Percentiles rank a stretch among this genome's conserved stretches.
These are phyloP conservation scores for Bauhinia variegata DNA, from an alignment of 306 rosid genomes.

Conservation along the genomic window DNA sequence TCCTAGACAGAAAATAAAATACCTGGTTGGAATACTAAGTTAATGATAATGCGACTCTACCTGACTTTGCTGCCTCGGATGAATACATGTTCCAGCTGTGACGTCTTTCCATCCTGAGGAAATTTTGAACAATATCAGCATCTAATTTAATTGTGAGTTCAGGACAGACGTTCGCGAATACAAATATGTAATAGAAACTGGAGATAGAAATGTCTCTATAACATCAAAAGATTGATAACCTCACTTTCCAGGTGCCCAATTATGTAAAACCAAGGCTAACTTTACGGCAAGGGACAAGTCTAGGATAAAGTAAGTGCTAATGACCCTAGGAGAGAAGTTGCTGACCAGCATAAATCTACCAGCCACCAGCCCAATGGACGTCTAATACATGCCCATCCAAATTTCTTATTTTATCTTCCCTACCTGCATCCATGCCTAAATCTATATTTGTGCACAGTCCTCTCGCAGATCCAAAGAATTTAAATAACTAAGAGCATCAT, in stretches of 20 bases:
- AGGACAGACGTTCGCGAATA: constrained; percentile 3
- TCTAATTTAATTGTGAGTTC: constrained; percentile 14
- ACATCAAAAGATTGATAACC: background rate
- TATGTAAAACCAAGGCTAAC: background rate
- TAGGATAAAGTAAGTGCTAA: background rate
- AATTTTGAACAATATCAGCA: constrained; percentile 29
- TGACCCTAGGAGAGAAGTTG: background rate
- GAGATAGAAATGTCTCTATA: constrained; percentile 11
- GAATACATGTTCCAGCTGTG: constrained; percentile 96
- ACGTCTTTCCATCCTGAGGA: constrained; percentile 84
- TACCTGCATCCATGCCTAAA: too few relatives aligned
- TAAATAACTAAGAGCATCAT: too few relatives aligned
- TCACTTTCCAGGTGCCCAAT: constrained; percentile 1
- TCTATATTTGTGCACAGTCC: background rate
- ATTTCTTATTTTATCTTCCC: background rate
- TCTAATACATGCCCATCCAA: too few relatives aligned
- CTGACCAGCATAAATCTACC: background rate
- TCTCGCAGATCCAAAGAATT: background rate
- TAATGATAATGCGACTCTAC: constrained; percentile 40
- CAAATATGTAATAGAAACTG: background rate
- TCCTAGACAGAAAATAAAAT: constrained; percentile 9
- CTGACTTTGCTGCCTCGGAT: constrained; percentile 99
- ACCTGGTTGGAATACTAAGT: constrained; percentile 8
- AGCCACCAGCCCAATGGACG: background rate
- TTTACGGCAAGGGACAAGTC: background rate